A percentile compares a stretch with the other conserved stretches of the same genome.
Conservation (phyloP, 2,329 filamentous ascomycete genomes). For the Ascochyta koolunga region DNA sequence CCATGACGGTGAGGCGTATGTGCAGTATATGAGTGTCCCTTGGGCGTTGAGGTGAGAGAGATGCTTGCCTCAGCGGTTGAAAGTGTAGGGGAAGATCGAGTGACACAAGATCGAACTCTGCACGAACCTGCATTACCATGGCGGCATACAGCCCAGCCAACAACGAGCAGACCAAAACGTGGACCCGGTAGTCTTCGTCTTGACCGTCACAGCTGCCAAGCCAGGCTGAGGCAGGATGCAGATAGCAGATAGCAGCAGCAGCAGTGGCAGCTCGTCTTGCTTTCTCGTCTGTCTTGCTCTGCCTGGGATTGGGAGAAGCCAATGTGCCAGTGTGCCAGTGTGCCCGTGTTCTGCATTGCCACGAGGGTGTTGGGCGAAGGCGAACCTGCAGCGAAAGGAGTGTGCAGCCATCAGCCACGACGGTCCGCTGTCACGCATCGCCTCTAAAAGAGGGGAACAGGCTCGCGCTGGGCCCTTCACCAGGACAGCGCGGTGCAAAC, state of each 20-base stretch:
- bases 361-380: constrained; percentile 10
- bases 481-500: constrained; percentile 8
- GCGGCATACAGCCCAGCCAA: not conserved
- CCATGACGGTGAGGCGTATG: constrained; percentile 33
- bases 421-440: constrained; percentile 4
- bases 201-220: constrained; percentile 5
- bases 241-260: constrained; percentile 13
- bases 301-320: too few relatives aligned
- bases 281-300: constrained; percentile 21
- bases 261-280: constrained; percentile 10
- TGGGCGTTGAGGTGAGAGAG: constrained; percentile 27
- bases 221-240: constrained; percentile 22
- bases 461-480: constrained; percentile 4
- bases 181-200: constrained; percentile 9
- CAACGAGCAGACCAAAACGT: not conserved
- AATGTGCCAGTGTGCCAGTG: not conserved
- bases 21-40: constrained; percentile 38
- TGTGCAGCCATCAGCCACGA: constrained; percentile 5
- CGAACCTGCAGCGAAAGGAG: too few relatives aligned
- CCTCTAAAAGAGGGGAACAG: constrained; percentile 12
- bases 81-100: constrained; percentile 29
- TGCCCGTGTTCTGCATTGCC: not conserved
- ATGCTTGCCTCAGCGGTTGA: constrained; percentile 27
- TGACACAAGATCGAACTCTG: constrained; percentile 24
- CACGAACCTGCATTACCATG: constrained; percentile 1